These are phyloP conservation scores for Scopulariopsis brevicaulis DNA, from an alignment of 2,329 filamentous ascomycete species.

Conservation along the genomic window DNA sequence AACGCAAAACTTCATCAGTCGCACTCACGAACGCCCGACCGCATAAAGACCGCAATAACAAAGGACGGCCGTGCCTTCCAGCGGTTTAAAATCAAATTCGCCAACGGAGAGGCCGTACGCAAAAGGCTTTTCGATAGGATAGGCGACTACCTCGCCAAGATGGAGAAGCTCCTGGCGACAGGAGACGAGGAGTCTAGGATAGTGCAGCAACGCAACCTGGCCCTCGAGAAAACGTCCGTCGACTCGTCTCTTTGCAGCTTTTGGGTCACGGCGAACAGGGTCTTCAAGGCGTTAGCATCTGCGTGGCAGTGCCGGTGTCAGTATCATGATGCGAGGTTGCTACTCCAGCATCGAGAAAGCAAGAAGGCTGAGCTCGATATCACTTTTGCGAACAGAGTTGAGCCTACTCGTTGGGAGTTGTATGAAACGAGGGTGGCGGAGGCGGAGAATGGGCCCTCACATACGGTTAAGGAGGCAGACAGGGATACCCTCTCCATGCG, in stretches of 20 bases:
- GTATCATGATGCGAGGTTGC: slow-evolving; percentile 11
- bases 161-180: slow-evolving; percentile 11
- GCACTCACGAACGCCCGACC: too few relatives aligned
- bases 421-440: neutral
- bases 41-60: too few relatives aligned
- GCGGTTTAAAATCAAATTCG: slow-evolving; percentile 12
- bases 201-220: slow-evolving; percentile 1
- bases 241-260: slow-evolving; percentile 12
- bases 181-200: slow-evolving; percentile 10
- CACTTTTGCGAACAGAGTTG: slow-evolving; percentile 5
- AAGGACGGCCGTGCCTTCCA: slow-evolving; percentile 7
- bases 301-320: slow-evolving; percentile 13
- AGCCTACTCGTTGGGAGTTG: slow-evolving; percentile 5
- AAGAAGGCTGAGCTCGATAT: slow-evolving; percentile 10
- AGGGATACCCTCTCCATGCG: neutral
- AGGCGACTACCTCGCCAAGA: slow-evolving; percentile 10
- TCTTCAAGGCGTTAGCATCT: slow-evolving; percentile 11
- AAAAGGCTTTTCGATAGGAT: slow-evolving; percentile 12
- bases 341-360: slow-evolving; percentile 13
- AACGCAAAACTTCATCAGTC: too few relatives aligned
- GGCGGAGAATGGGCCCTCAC: neutral
- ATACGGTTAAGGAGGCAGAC: neutral
- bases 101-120: slow-evolving; percentile 9
- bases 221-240: neutral
- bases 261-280: slow-evolving; percentile 12